Base-by-base conservation (phyloP, 2,329 filamentous ascomycete species). In the Dactylellina haptotyla region DNA sequence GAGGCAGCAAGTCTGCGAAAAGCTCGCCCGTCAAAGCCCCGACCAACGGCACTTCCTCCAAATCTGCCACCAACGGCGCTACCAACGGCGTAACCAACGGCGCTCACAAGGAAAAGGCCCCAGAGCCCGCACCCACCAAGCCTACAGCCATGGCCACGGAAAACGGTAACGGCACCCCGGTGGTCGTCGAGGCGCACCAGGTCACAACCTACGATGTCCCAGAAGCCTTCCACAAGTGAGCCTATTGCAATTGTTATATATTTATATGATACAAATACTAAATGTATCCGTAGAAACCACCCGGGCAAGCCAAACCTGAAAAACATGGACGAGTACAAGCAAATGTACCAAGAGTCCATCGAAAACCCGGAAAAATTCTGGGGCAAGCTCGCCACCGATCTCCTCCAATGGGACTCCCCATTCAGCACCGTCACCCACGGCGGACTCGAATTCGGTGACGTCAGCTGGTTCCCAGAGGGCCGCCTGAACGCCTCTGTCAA, bases 401-500 rank as follows among this genome's bases (percentile, higher is more conserved):
- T 97, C 62, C 87, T 99, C 77, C 89, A 90, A 56, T 99, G 95
- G 91, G 89, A 92, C 77, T 87, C 87, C 77, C 94, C 98, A 80
- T 99, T 99, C 83, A 84, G 96, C 81, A 98, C 93, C 10, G 93
- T 96, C 59, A 88, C 88, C 81, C 87, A 85, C 71, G 95, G 95
- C 74, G 88, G 88, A 28, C 87, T 99, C 65, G 81, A 81, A 59
- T 85, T 90, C 75, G 95, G 95, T 78, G 93, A 99, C 83, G 89
- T 86, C 79, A 91, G 93, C 75, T 99, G 95, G 94, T 99, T 98
- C 80, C 83, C 93, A 75, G 95, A 97, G 84, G 95, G 95, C 77
- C 88, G 89, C 79, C 85, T 99, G 80, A 99, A 99, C 79, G 95
- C 95, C 75, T 95, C 91, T 26, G 98, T 93, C 88, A 99, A 99